These are phyloP conservation scores for Parietichytrium sp. DNA, from an alignment of 108 stramenopile species.

Conservation along the genomic window DNA sequence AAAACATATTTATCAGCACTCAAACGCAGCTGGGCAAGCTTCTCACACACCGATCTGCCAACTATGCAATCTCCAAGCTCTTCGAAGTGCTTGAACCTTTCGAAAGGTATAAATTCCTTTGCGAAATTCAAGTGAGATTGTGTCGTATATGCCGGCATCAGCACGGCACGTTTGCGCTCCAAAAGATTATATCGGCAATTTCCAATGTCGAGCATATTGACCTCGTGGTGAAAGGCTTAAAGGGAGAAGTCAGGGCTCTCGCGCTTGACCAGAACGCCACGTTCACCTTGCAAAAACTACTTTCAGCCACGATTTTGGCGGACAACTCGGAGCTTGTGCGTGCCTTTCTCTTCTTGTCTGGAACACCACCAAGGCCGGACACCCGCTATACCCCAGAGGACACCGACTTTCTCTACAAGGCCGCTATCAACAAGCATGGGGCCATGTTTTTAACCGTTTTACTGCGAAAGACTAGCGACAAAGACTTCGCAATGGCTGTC, in stretches of 20 bases:
- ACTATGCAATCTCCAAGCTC: constrained; percentile 27
- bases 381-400: neutral
- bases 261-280: constrained; percentile 30
- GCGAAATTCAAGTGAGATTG: neutral
- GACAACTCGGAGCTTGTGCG: too few species aligned
- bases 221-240: neutral
- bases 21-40: constrained; percentile 14
- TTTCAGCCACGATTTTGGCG: neutral
- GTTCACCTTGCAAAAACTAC: constrained; percentile 25
- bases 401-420: neutral
- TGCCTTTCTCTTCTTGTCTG: neutral
- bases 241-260: neutral
- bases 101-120: neutral
- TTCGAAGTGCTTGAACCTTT: neutral
- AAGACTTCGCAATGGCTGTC: neutral
- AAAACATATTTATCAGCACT: neutral
- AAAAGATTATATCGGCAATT: constrained; percentile 31
- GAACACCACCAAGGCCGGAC: neutral
- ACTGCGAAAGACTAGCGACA: neutral
- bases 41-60: constrained; percentile 7
- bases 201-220: neutral
- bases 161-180: constrained; percentile 20
- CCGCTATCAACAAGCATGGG: constrained; percentile 22
- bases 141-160: constrained; percentile 26
- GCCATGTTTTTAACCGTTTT: constrained; percentile 21